Evolutionary conservation across 257 asterid species (phyloP).

Genomic region (Rauvolfia tetraphylla): DNA sequence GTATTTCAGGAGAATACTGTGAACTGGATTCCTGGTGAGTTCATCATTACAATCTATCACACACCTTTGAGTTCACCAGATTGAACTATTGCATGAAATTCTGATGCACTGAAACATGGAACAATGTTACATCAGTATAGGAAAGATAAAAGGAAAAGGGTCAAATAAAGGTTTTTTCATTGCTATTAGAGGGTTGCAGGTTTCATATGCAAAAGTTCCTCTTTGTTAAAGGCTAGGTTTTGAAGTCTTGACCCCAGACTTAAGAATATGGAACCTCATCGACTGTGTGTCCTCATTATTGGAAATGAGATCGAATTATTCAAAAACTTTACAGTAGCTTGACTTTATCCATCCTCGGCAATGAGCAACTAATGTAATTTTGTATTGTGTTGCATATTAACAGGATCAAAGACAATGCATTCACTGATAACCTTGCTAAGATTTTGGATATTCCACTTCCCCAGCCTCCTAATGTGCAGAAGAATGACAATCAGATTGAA

Average conservation of each 20-base stretch:
- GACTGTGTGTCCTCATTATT: neutral
- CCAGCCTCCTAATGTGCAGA: conserved; percentile 37
- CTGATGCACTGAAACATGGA: neutral
- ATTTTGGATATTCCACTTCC: conserved; percentile 53
- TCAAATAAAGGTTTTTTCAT: neutral
- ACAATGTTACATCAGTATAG: neutral
- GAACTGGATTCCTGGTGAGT: neutral
- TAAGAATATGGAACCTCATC: neutral
- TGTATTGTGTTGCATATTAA: conserved; percentile 6
- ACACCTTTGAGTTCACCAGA: neutral
- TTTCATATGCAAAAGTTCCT: neutral
- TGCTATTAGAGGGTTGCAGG: neutral
- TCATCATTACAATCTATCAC: neutral
- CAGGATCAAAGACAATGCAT: conserved; percentile 55
- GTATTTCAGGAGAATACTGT: neutral
- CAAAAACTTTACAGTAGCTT: conserved; percentile 1
- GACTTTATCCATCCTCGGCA: neutral
- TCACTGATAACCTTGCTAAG: conserved; percentile 49
- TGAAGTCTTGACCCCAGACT: neutral
- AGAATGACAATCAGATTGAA: conserved; percentile 61
- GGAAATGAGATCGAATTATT: neutral
- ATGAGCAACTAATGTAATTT: neutral
- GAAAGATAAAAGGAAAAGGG: neutral
- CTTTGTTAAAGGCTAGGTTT: neutral
- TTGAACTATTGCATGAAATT: neutral